These are phyloP conservation scores for Suillus tomentosus DNA, from an alignment of 768 basidiomycete species.

Conservation along the genomic window DNA sequence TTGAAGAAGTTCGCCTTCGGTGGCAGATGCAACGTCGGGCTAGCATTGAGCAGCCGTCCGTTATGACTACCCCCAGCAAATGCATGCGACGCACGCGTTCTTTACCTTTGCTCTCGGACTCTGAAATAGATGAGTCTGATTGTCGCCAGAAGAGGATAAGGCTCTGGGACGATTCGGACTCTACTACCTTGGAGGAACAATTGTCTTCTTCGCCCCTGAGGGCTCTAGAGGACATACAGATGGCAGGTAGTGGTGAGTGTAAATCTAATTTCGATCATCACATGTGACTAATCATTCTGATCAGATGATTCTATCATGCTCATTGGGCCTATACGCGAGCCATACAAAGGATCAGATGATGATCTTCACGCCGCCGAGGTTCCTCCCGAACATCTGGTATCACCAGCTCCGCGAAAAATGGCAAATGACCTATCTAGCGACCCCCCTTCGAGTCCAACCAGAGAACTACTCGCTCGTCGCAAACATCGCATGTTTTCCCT, in stretches of 20 bases:
- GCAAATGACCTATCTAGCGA: conserved; percentile 48
- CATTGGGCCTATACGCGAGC: conserved; percentile 2
- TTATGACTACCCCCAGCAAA: conserved; percentile 10
- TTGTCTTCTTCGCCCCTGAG: conserved; percentile 19
- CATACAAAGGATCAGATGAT: conserved; percentile 56
- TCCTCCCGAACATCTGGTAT: conserved; percentile 68
- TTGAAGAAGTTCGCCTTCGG: conserved; percentile 30
- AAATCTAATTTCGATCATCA: conserved; percentile 1
- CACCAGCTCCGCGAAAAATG: conserved; percentile 52
- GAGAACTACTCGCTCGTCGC: conserved; percentile 44
- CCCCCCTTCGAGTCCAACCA: conserved; percentile 50
- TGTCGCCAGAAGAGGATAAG: conserved; percentile 28
- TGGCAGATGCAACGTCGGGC: conserved; percentile 23
- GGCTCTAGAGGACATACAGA: conserved; percentile 30
- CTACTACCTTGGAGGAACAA: background rate
- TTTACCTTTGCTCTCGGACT: conserved; percentile 23
- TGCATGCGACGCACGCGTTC: conserved; percentile 31
- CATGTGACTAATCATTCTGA: conserved; percentile 1
- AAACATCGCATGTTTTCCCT: conserved; percentile 37
- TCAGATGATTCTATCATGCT: conserved; percentile 54
- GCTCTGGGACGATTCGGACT: conserved; percentile 22
- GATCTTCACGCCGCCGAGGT: conserved; percentile 65
- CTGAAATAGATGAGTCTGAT: conserved; percentile 17
- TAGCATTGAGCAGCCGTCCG: conserved; percentile 19
- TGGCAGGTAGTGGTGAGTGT: conserved; percentile 37